Evolutionary conservation across 257 asterid genomes (phyloP).

Genomic region (Gynochthodes officinalis): DNA sequence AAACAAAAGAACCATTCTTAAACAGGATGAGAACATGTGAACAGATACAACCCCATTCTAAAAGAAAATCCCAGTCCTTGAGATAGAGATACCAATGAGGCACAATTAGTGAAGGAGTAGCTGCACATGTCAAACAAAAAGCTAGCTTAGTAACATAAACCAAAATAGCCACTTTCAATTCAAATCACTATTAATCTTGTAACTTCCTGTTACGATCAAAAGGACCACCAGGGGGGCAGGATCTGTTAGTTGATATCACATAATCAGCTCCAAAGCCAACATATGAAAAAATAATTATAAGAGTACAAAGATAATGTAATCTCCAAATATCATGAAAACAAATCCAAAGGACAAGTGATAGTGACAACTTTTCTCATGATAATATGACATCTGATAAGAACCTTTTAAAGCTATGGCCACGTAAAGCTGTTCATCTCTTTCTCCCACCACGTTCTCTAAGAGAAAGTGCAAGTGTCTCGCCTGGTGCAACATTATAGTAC

Average conservation of each 20-base stretch:
- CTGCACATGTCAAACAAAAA: constrained; percentile 33
- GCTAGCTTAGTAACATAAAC: constrained; percentile 26
- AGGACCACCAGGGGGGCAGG: constrained; percentile 27
- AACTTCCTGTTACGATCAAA: constrained; percentile 31
- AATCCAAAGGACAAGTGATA: constrained; percentile 17
- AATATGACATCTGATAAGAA: constrained; percentile 27
- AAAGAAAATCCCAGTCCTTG: constrained; percentile 16
- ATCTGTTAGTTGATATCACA: constrained; percentile 37
- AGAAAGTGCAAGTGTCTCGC: constrained; percentile 74
- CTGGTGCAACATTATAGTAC: constrained; percentile 71
- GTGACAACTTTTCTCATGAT: constrained; percentile 25
- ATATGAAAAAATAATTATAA: constrained; percentile 10
- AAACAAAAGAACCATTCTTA: not conserved
- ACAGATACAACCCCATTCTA: constrained; percentile 13
- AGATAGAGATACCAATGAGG: constrained; percentile 23
- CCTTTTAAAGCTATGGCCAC: constrained; percentile 29
- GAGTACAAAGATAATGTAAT: constrained; percentile 35
- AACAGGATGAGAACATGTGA: constrained; percentile 1
- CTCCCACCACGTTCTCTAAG: constrained; percentile 99
- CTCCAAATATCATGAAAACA: constrained; percentile 24
- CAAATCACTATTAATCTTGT: constrained; percentile 8
- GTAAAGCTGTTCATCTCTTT: constrained; percentile 64
- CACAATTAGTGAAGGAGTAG: constrained; percentile 27
- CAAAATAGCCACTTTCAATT: not conserved
- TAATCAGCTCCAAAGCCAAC: constrained; percentile 28